These are phyloP conservation scores for Crucibulum laeve DNA, from an alignment of 768 basidiomycete species.

Conservation along the genomic window DNA sequence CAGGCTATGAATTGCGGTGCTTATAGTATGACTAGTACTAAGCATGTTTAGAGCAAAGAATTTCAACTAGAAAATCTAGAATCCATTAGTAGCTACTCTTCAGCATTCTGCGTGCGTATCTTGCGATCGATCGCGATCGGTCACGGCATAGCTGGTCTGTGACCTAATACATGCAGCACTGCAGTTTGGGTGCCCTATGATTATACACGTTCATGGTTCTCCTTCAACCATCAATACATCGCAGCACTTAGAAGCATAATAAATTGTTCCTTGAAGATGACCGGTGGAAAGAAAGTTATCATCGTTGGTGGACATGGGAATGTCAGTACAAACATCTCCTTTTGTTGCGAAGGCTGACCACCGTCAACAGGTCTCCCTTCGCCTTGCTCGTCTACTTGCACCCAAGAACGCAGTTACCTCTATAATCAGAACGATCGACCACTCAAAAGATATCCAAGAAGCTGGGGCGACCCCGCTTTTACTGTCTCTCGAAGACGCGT, in stretches of 20 bases:
- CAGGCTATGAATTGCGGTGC: too few species aligned
- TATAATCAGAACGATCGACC: slow-evolving; percentile 46
- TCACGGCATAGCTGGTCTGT: too few species aligned
- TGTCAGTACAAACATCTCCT: slow-evolving; percentile 35
- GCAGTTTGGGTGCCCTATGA: too few species aligned
- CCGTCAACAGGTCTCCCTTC: slow-evolving; percentile 33
- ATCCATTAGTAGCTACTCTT: slow-evolving; percentile 1
- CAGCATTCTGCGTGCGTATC: slow-evolving; percentile 1
- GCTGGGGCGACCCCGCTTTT: slow-evolving; percentile 41
- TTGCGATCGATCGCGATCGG: too few species aligned
- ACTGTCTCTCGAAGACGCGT: slow-evolving; percentile 52
- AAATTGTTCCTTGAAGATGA: slow-evolving; percentile 1
- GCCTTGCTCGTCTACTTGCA: slow-evolving; percentile 47
- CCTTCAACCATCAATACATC: slow-evolving; percentile 11
- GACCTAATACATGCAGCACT: too few species aligned
- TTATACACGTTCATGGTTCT: background rate
- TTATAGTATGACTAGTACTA: too few species aligned
- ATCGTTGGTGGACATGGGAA: slow-evolving; percentile 55
- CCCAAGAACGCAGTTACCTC: slow-evolving; percentile 43
- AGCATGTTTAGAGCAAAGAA: background rate
- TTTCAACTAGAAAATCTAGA: background rate
- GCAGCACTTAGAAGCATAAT: background rate
- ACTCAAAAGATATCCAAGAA: slow-evolving; percentile 41
- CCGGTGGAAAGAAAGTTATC: slow-evolving; percentile 41
- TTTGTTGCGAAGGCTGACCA: background rate